These are phyloP conservation scores for Polyporus tsugae DNA, from an alignment of 1,284 basidiomycete genomes.

Conservation along the genomic window DNA sequence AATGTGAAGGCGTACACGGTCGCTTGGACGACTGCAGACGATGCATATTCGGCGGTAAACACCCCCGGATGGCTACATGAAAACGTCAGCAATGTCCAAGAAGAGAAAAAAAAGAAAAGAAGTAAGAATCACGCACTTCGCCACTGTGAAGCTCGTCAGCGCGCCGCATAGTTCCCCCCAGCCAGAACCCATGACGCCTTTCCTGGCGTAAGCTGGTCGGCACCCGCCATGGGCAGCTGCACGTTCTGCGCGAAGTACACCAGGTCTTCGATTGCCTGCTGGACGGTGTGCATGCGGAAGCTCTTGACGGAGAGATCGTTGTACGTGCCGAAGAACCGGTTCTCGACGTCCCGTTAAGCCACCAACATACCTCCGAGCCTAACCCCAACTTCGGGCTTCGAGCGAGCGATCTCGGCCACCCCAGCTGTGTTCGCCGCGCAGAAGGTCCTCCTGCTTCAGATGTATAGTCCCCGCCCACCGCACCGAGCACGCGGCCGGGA, in stretches of 20 bases:
- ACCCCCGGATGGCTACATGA: slow-evolving; percentile 60
- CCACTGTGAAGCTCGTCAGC: slow-evolving; percentile 75
- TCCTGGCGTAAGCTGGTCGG: slow-evolving; percentile 61
- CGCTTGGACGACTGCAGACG: slow-evolving; percentile 76
- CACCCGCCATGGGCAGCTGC: slow-evolving; percentile 70
- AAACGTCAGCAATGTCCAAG: background rate
- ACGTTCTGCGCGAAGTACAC: slow-evolving; percentile 75
- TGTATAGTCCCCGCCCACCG: background rate
- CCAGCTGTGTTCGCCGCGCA: background rate
- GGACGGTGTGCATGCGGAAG: slow-evolving; percentile 68
- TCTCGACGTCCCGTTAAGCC: slow-evolving; percentile 68
- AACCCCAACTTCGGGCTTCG: background rate
- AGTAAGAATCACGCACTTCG: slow-evolving; percentile 70
- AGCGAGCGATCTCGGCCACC: background rate
- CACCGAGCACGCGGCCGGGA: background rate
- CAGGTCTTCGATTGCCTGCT: slow-evolving; percentile 77
- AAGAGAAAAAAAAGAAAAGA: too few species aligned
- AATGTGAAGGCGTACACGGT: slow-evolving; percentile 53
- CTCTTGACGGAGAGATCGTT: slow-evolving; percentile 65
- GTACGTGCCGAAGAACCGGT: slow-evolving; percentile 60
- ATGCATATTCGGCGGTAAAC: slow-evolving; percentile 75
- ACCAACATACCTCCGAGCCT: too few species aligned
- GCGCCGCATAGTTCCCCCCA: slow-evolving; percentile 77
- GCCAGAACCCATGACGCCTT: slow-evolving; percentile 74
- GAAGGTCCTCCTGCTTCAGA: background rate